Percentiles rank a stretch among this genome's conserved stretches.
phyloP scores from a whole-genome alignment of 2,329 filamentous ascomycete species.

The Saccharata proteae region DNA sequence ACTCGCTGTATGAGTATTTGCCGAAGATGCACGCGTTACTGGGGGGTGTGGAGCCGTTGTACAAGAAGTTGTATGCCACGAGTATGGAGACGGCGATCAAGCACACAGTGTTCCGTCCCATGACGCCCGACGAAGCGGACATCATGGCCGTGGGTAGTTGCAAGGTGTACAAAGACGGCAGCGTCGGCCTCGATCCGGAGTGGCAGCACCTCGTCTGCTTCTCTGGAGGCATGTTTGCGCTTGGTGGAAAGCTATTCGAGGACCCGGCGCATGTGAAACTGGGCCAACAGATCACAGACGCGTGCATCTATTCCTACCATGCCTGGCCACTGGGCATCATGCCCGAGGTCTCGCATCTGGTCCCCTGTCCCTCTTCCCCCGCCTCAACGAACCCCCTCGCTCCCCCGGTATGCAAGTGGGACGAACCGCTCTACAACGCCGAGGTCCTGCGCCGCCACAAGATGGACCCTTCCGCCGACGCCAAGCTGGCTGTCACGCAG shows the following conservation, averaged over 20 bases:
- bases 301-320: constrained; percentile 52
- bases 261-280: constrained; percentile 43
- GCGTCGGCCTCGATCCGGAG: constrained; percentile 29
- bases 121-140: constrained; percentile 20
- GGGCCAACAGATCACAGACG: constrained; percentile 45
- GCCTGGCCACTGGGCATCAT: constrained; percentile 46
- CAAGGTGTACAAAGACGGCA: too few relatives aligned
- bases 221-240: constrained; percentile 49
- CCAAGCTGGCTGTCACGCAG: constrained; percentile 24
- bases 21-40: constrained; percentile 24
- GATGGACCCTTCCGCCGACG: constrained; percentile 17
- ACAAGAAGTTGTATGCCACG: constrained; percentile 46
- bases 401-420: constrained; percentile 38
- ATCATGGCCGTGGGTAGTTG: neutral
- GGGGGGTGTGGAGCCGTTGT: constrained; percentile 32
- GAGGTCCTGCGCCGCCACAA: constrained; percentile 19
- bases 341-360: constrained; percentile 45
- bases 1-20: constrained; percentile 28
- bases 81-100: constrained; percentile 30
- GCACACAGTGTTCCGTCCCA: constrained; percentile 38
- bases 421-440: constrained; percentile 39
- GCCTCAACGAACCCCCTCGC: constrained; percentile 9
- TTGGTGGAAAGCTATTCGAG: constrained; percentile 46
- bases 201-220: constrained; percentile 49
- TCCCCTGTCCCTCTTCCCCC: constrained; percentile 30